Evolutionary conservation across 306 rosid genomes (phyloP).

Genomic region (Casuarina cunninghamiana): DNA sequence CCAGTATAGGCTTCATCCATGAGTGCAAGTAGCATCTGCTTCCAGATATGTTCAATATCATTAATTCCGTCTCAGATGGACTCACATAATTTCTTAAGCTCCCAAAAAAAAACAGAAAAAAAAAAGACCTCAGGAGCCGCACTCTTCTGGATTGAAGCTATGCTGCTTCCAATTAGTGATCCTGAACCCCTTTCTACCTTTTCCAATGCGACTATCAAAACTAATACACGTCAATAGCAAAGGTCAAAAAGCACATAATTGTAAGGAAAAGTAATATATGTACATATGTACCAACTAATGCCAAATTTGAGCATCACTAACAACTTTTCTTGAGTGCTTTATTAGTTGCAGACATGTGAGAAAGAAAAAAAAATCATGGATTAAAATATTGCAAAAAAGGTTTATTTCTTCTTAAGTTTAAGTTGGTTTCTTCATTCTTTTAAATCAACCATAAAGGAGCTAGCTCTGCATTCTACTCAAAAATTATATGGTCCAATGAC

Average conservation of each 20-base stretch:
- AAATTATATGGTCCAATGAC: not conserved
- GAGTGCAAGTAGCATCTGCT: constrained; percentile 93
- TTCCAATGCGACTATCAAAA: constrained; percentile 91
- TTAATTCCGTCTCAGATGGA: constrained; percentile 21
- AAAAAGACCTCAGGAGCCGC: constrained; percentile 80
- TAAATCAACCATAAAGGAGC: not conserved
- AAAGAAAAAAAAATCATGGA: not conserved
- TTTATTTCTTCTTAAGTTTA: not conserved
- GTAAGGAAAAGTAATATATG: not conserved
- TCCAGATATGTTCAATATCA: constrained; percentile 19
- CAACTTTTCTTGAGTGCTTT: not conserved
- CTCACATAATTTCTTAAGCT: constrained; percentile 6
- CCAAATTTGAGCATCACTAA: not conserved
- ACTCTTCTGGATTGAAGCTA: constrained; percentile 93
- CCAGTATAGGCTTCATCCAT: constrained; percentile 99
- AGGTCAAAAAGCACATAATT: constrained; percentile 15
- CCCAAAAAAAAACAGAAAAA: not conserved
- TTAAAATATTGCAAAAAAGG: not conserved
- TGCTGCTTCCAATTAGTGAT: constrained; percentile 81
- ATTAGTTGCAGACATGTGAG: not conserved
- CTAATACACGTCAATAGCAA: constrained; percentile 42
- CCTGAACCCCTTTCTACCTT: constrained; percentile 83
- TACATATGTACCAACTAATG: not conserved
- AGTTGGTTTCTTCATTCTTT: not conserved
- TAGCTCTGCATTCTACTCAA: not conserved